A percentile compares a stretch with the other conserved stretches of the same genome.
phyloP scores from a whole-genome alignment of 805 yeast species.

The Pichia occidentalis region DNA sequence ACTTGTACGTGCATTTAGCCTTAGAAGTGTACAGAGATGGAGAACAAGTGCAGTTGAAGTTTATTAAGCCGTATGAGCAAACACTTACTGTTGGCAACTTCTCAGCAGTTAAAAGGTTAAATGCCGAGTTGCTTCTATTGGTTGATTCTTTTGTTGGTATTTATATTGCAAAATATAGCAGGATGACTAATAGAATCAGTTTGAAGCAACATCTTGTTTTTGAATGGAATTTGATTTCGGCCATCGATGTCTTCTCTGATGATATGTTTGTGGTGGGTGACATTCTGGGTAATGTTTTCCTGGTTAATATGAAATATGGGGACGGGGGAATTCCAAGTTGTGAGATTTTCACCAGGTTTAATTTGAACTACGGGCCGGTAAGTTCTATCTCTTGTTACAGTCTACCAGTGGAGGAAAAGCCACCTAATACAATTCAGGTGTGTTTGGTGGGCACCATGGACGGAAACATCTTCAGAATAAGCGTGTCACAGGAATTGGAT shows the following conservation, averaged over 20 bases:
- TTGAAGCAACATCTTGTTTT: background rate
- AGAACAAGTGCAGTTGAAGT: background rate
- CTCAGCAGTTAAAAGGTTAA: background rate
- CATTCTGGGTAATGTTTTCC: conserved; percentile 20
- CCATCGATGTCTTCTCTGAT: conserved; percentile 10
- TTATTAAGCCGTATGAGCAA: background rate
- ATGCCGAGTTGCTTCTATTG: conserved; percentile 9
- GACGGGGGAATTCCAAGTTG: background rate
- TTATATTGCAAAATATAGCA: conserved; percentile 10
- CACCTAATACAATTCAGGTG: background rate
- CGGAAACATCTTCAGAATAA: conserved; percentile 13
- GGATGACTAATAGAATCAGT: conserved; percentile 1
- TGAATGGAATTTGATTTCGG: conserved; percentile 10
- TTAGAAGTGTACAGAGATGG: conserved; percentile 10
- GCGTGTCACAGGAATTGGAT: too few relatives aligned
- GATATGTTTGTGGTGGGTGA: conserved; percentile 22
- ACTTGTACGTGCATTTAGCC: background rate
- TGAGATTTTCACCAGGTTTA: conserved; percentile 4
- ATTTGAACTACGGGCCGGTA: conserved; percentile 10
- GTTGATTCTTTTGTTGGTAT: conserved; percentile 23
- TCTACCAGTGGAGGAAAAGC: background rate
- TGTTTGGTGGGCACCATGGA: conserved; percentile 16
- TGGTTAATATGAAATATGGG: conserved; percentile 7
- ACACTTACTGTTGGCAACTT: background rate
- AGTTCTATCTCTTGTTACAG: conserved; percentile 4